These are phyloP conservation scores for Wickerhamiella galacta DNA, from an alignment of 805 yeast genomes.

Conservation along the genomic window DNA sequence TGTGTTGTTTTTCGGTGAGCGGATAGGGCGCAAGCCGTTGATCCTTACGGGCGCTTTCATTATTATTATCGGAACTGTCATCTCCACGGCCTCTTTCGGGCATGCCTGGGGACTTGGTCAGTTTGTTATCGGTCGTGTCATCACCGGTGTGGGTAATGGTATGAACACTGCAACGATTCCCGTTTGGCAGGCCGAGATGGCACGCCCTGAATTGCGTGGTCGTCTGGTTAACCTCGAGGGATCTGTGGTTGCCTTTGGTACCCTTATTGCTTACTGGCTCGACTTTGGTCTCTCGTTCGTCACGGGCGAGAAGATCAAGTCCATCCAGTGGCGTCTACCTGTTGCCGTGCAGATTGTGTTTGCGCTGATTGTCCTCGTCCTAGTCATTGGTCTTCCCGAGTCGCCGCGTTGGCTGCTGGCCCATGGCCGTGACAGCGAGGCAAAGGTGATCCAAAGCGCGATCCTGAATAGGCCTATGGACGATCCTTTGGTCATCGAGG, in stretches of 20 bases:
- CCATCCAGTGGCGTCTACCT: constrained; percentile 59
- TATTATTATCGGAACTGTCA: constrained; percentile 42
- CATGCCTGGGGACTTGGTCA: constrained; percentile 37
- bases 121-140: constrained; percentile 54
- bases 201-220: constrained; percentile 52
- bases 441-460: constrained; percentile 33
- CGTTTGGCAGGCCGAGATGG: constrained; percentile 64
- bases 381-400: constrained; percentile 53
- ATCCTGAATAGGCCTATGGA: constrained; percentile 18
- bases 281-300: constrained; percentile 57
- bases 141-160: constrained; percentile 65
- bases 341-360: constrained; percentile 55
- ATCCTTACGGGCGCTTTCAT: constrained; percentile 39
- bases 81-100: constrained; percentile 38
- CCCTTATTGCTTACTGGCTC: constrained; percentile 59
- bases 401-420: constrained; percentile 72
- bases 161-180: constrained; percentile 67
- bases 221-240: constrained; percentile 54
- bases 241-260: constrained; percentile 54
- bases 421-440: constrained; percentile 36
- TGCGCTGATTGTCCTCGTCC: constrained; percentile 36
- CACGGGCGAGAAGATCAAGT: constrained; percentile 12
- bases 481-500: constrained; percentile 9
- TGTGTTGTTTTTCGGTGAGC: constrained; percentile 45
- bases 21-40: constrained; percentile 47